Evolutionary conservation across 1,139 yeast genomes (phyloP), one percentile per base, ranked within the genome.

Genomic region (Candida gigantensis): DNA sequence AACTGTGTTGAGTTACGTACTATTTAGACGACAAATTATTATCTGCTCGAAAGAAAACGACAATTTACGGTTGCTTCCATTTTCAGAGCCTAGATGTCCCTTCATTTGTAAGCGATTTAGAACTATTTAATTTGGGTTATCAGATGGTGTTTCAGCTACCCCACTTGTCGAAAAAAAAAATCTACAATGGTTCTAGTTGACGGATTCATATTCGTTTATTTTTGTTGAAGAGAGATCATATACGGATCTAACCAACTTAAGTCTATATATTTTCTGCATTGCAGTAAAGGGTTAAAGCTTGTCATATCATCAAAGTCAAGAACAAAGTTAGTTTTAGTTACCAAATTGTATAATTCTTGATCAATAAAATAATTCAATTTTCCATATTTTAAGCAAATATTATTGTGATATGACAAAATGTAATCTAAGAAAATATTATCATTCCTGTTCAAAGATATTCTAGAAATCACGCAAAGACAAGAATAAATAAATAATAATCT

Each of bases 401-500:
- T 37, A 2, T 34, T 25, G 23, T 31, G 35, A 35, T 37, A 46
- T 41, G 44, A 41, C 5, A 33, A 24, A 14, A 41, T 34, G 28
- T 28, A 46, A 12, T 43, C 49, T 3, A 37, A 21, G 35, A 38
- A 46, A 12, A 46, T 31, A 28, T 39, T 46, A 4, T 34, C 23
- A 6, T 34, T 27, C 11, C 26, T 32, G 16, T 28, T 25, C 14
- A 46, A 17, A 16, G 37, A 20, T 6, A 43, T 32, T 32, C 35
- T 34, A 14, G 32, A 35, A 26, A 43, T 30, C 9, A 35, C 19
- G 17, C 40, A 36, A 14, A 47, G 24, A 11, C 43, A 34, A 17
- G 45, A 19, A 34, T 44, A 47, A 15, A 34, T 27, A 28, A 32
- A 44, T n/a, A 47, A 19, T n/a, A 47, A 28, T 20, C 47, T 44